Evolutionary conservation across 257 asterid species (phyloP).

Genomic region (Solanum bulbocastanum): DNA sequence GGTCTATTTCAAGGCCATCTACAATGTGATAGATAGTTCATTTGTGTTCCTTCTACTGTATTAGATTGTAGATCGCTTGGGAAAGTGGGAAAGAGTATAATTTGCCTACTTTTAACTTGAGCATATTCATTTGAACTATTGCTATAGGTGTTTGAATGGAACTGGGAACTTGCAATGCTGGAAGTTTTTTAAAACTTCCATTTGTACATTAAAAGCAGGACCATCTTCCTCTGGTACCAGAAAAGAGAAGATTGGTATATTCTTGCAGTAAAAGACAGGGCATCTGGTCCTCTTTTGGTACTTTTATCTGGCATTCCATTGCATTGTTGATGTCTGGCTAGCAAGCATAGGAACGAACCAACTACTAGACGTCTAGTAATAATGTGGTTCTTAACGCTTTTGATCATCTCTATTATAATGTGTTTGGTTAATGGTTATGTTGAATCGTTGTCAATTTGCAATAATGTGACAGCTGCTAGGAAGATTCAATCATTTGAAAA

Average conservation of each 20-base stretch:
- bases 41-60: background rate
- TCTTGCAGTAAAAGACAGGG: background rate
- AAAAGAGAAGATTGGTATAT: background rate
- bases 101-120: background rate
- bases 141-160: background rate
- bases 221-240: background rate
- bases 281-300: background rate
- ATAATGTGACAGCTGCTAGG: background rate
- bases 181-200: background rate
- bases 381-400: background rate
- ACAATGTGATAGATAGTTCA: background rate
- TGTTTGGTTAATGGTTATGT: background rate
- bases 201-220: background rate
- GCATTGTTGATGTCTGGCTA: background rate
- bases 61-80: background rate
- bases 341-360: background rate
- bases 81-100: background rate
- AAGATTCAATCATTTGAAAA: background rate
- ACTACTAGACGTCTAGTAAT: background rate
- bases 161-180: background rate
- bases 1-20: background rate
- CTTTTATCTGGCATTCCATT: background rate
- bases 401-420: background rate
- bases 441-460: background rate
- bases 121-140: background rate